Percentiles rank a stretch among this genome's conserved stretches.
Evolutionary conservation across 192 early-diverging fungal genomes (phyloP).

Genomic region (Helicostylum pulchrum): DNA sequence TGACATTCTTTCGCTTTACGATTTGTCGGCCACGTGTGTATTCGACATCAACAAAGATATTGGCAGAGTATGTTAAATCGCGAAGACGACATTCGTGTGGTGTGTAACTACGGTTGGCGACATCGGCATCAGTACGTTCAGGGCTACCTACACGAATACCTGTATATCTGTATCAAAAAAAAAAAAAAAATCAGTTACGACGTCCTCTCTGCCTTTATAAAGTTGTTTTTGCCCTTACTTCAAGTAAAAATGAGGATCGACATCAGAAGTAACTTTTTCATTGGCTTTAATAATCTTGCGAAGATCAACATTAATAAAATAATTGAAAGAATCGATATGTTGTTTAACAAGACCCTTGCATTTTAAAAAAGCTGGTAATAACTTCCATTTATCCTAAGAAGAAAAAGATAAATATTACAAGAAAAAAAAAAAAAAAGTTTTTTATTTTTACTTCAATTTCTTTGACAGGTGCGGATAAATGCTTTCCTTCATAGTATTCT

Average conservation of each 20-base stretch:
- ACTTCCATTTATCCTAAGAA: conserved; percentile 92
- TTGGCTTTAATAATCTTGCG: conserved; percentile 94
- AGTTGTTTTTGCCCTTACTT: conserved; percentile 56
- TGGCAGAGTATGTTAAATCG: conserved; percentile 91
- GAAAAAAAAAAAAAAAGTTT: neutral
- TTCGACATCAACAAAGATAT: conserved; percentile 91
- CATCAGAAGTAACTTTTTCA: conserved; percentile 84
- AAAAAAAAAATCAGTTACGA: neutral
- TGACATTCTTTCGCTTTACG: conserved; percentile 75
- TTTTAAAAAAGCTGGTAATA: conserved; percentile 94
- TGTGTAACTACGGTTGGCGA: conserved; percentile 70
- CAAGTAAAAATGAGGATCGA: conserved; percentile 90
- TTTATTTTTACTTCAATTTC: conserved; percentile 34
- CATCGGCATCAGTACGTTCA: conserved; percentile 72
- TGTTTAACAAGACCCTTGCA: conserved; percentile 98
- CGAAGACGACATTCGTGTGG: conserved; percentile 96
- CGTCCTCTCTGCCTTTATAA: too few species aligned
- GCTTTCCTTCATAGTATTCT: conserved; percentile 35
- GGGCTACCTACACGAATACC: conserved; percentile 86
- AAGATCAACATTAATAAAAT: conserved; percentile 93
- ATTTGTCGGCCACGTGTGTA: conserved; percentile 82
- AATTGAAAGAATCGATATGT: conserved; percentile 99
- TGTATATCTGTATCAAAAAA: conserved; percentile 67
- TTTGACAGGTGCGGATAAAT: conserved; percentile 34
- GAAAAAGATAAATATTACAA: neutral